Percentiles rank a stretch among this genome's conserved stretches.
phyloP scores from a whole-genome alignment of 306 rosid genomes.

The Canavalia gladiata region DNA sequence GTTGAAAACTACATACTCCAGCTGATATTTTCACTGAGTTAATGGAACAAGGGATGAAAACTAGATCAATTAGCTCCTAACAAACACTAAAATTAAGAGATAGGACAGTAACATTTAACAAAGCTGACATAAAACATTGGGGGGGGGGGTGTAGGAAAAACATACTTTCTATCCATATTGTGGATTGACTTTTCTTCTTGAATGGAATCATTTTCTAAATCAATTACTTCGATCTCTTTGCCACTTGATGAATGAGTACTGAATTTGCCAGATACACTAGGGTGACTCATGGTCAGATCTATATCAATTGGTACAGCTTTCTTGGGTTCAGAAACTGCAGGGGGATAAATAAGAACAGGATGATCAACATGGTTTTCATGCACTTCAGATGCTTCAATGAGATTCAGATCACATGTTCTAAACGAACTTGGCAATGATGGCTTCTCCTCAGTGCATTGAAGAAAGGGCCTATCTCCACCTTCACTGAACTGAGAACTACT shows the following conservation, averaged over 20 bases:
- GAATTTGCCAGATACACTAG: conserved; percentile 63
- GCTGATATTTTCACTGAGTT: conserved; percentile 16
- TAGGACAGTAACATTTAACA: not conserved
- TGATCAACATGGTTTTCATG: conserved; percentile 75
- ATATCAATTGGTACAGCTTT: conserved; percentile 65
- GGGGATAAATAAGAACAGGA: conserved; percentile 59
- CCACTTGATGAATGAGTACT: conserved; percentile 57
- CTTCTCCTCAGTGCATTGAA: conserved; percentile 71
- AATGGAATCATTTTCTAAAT: conserved; percentile 77
- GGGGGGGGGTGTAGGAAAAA: conserved; percentile 6
- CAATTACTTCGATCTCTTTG: conserved; percentile 95
- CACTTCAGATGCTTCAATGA: conserved; percentile 78
- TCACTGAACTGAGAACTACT: conserved; percentile 59
- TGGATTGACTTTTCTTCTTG: conserved; percentile 67
- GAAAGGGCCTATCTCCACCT: conserved; percentile 59
- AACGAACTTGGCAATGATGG: conserved; percentile 75
- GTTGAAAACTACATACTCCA: conserved; percentile 40
- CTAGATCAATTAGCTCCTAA: conserved; percentile 38
- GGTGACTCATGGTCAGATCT: conserved; percentile 74
- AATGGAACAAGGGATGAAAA: conserved; percentile 20
- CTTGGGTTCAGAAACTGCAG: conserved; percentile 65
- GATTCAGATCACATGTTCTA: conserved; percentile 97
- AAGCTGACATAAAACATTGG: conserved; percentile 24
- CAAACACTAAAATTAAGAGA: conserved; percentile 29
- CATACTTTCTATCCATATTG: conserved; percentile 77